A percentile compares a stretch with the other conserved stretches of the same genome.
phyloP scores from a whole-genome alignment of 257 asterid species.

The Scutellaria galericulata region DNA sequence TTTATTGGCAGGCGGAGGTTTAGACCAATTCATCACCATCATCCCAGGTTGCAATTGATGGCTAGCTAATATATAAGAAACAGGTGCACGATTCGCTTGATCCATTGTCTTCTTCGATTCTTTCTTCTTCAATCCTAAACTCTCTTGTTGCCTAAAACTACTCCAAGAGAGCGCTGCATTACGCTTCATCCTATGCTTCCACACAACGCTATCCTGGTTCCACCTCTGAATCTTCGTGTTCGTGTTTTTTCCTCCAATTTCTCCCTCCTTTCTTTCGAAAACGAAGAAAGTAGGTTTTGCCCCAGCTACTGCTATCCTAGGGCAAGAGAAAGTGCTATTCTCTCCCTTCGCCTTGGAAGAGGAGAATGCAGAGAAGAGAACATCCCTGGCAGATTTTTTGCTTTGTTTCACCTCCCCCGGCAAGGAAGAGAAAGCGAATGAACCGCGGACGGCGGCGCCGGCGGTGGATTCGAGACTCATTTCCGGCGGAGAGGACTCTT shows the following conservation, averaged over 20 bases:
- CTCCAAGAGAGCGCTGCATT: constrained; percentile 34
- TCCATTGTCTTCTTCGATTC: constrained; percentile 13
- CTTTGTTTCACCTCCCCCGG: constrained; percentile 25
- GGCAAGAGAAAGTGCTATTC: constrained; percentile 34
- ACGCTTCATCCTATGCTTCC: constrained; percentile 34
- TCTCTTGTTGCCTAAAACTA: constrained; percentile 26
- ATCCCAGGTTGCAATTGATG: constrained; percentile 24
- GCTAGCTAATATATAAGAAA: constrained; percentile 34
- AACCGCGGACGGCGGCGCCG: constrained; percentile 18
- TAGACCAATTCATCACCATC: constrained; percentile 35
- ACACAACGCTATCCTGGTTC: constrained; percentile 25
- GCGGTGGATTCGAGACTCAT: constrained; percentile 27
- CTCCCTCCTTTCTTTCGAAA: constrained; percentile 20
- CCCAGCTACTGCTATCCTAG: constrained; percentile 50
- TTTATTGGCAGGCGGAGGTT: constrained; percentile 1
- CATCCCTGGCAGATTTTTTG: constrained; percentile 20
- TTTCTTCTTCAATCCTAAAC: not conserved
- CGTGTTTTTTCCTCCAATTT: constrained; percentile 4
- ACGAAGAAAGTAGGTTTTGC: constrained; percentile 37
- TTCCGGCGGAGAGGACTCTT: constrained; percentile 26
- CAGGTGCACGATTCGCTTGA: constrained; percentile 20
- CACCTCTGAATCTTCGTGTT: constrained; percentile 30
- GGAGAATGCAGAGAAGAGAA: constrained; percentile 30
- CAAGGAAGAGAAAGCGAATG: constrained; percentile 25
- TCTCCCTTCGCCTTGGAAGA: constrained; percentile 34